Percentiles rank a stretch among this genome's conserved stretches.
Evolutionary conservation across 345 rosid species (phyloP).

Genomic region (Citrus medica): DNA sequence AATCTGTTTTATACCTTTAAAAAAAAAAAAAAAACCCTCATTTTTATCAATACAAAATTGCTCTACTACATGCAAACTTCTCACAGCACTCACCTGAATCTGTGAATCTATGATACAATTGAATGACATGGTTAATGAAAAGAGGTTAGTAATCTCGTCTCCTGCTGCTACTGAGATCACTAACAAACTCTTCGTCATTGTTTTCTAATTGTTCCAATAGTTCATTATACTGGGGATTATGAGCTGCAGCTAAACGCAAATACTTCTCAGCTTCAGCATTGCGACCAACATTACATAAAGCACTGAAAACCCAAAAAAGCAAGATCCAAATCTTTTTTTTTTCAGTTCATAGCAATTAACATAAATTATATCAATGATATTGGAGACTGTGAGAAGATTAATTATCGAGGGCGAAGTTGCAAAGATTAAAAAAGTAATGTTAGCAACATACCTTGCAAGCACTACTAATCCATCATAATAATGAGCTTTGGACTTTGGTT

Average conservation of each 20-base stretch:
- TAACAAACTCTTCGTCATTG: constrained; percentile 33
- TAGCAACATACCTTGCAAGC: constrained; percentile 52
- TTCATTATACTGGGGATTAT: constrained; percentile 46
- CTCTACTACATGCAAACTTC: no score
- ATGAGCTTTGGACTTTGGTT: constrained; percentile 66
- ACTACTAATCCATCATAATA: constrained; percentile 69
- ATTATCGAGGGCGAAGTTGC: background rate
- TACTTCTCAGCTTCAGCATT: constrained; percentile 68
- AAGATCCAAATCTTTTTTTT: background rate
- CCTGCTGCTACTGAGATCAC: constrained; percentile 43
- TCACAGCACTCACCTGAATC: no score
- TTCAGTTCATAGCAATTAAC: background rate
- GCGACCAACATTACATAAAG: constrained; percentile 49
- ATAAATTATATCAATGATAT: background rate
- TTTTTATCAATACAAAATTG: no score
- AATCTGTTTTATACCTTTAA: no score
- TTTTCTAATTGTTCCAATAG: constrained; percentile 62
- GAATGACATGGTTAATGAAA: background rate
- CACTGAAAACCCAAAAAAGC: constrained; percentile 37
- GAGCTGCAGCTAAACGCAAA: constrained; percentile 60
- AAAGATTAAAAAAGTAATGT: background rate
- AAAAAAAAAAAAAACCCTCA: no score
- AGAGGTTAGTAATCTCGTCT: constrained; percentile 41
- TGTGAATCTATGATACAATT: no score
- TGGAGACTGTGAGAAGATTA: background rate